Percentiles rank a stretch among this genome's conserved stretches.
Evolutionary conservation across 129 eudicot genomes (phyloP).

Genomic region (Helianthus tuberosus): DNA sequence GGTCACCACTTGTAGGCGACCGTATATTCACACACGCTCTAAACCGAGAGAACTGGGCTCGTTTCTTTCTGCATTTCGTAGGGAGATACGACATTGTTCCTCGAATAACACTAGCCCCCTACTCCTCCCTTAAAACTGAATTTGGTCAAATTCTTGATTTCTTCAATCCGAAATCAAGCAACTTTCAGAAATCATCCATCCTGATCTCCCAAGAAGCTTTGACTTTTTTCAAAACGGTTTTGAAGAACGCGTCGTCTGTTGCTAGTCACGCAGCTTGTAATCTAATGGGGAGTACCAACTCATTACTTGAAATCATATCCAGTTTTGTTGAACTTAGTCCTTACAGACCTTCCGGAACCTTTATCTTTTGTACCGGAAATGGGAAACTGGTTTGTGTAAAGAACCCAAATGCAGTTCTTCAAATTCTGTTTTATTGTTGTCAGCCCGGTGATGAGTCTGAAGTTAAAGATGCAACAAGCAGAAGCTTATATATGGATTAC

Average conservation of each 20-base stretch:
- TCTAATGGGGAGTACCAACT: slow-evolving; percentile 72
- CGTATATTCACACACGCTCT: slow-evolving; percentile 70
- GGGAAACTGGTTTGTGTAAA: slow-evolving; percentile 52
- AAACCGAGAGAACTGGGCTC: slow-evolving; percentile 70
- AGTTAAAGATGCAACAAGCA: slow-evolving; percentile 29
- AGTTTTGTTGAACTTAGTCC: slow-evolving; percentile 79
- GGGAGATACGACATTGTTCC: slow-evolving; percentile 77
- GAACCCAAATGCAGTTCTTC: slow-evolving; percentile 75
- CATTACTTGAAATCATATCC: slow-evolving; percentile 58
- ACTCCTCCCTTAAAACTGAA: slow-evolving; percentile 39
- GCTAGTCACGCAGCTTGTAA: slow-evolving; percentile 75
- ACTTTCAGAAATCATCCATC: slow-evolving; percentile 18
- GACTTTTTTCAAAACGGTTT: slow-evolving; percentile 44
- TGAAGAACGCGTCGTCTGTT: slow-evolving; percentile 58
- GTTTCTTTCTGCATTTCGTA: slow-evolving; percentile 64
- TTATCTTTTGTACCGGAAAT: slow-evolving; percentile 62
- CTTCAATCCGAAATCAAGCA: slow-evolving; percentile 57
- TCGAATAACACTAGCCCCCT: slow-evolving; percentile 71
- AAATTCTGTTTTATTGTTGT: slow-evolving; percentile 60
- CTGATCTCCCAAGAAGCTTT: slow-evolving; percentile 43
- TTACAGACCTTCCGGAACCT: slow-evolving; percentile 82
- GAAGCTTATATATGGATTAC: slow-evolving; percentile 55
- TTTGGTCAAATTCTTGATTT: slow-evolving; percentile 49
- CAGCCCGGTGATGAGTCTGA: slow-evolving; percentile 50
- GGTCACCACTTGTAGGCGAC: slow-evolving; percentile 75